Evolutionary conservation across 345 rosid species (phyloP).

Genomic region (Draba incana): DNA sequence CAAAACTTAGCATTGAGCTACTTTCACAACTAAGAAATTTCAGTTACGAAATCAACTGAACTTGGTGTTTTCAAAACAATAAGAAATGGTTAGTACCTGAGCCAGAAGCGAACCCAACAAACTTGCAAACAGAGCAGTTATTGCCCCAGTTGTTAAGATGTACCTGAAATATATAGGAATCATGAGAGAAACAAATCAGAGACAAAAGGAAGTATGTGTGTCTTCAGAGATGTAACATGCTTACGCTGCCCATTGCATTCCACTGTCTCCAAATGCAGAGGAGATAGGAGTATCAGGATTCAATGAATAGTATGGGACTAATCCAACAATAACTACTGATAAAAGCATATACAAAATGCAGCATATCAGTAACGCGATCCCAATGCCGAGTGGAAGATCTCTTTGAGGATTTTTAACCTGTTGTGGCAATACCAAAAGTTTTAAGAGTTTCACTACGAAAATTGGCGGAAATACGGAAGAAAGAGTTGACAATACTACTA

Average conservation of each 20-base stretch:
- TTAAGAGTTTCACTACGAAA: slow-evolving; percentile 7
- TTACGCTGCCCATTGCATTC: slow-evolving; percentile 84
- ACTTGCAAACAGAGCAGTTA: slow-evolving; percentile 71
- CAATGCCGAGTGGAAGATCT: slow-evolving; percentile 72
- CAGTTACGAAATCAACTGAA: not conserved
- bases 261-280: slow-evolving; percentile 68
- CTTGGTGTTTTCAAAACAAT: slow-evolving; percentile 5
- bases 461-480: not conserved
- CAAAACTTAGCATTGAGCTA: slow-evolving; percentile 3
- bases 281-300: slow-evolving; percentile 77
- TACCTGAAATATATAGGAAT: slow-evolving; percentile 46
- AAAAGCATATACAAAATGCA: slow-evolving; percentile 69
- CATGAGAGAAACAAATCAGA: not conserved
- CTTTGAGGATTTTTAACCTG: slow-evolving; percentile 67
- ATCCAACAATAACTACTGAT: slow-evolving; percentile 66
- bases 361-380: slow-evolving; percentile 62
- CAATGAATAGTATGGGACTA: slow-evolving; percentile 64
- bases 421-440: slow-evolving; percentile 24
- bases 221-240: slow-evolving; percentile 36
- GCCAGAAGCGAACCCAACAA: slow-evolving; percentile 73
- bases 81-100: slow-evolving; percentile 47
- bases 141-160: slow-evolving; percentile 61
- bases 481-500: slow-evolving; percentile 14
- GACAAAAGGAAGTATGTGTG: not conserved
- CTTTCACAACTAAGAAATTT: slow-evolving; percentile 8